Evolutionary conservation across 1,284 basidiomycete genomes (phyloP).

Genomic region (Leccinum angustisporum): DNA sequence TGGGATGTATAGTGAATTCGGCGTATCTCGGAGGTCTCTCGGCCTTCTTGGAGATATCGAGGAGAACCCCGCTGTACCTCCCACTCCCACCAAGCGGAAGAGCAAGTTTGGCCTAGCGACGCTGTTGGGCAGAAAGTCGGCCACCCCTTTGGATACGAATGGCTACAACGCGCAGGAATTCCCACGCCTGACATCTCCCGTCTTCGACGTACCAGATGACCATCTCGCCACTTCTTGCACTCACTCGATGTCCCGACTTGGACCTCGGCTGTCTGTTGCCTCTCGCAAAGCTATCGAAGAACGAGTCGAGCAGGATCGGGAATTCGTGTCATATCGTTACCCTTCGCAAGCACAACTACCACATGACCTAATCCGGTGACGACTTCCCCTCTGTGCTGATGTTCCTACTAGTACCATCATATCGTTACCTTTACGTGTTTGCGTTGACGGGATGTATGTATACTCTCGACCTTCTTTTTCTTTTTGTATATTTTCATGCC

Average conservation of each 20-base stretch:
- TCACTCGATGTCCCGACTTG: conserved; percentile 43
- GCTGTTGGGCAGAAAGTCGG: conserved; percentile 62
- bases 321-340: conserved; percentile 82
- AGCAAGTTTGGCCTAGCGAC: conserved; percentile 67
- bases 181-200: conserved; percentile 42
- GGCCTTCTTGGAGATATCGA: conserved; percentile 52
- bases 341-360: conserved; percentile 66
- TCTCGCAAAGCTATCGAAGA: conserved; percentile 71
- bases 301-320: conserved; percentile 74
- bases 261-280: conserved; percentile 56
- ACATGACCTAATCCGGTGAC: conserved; percentile 55
- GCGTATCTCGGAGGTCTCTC: conserved; percentile 58
- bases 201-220: conserved; percentile 46
- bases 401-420: conserved; percentile 9
- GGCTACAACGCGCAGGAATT: conserved; percentile 41
- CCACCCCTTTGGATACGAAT: conserved; percentile 41
- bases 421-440: conserved; percentile 7
- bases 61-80: conserved; percentile 37
- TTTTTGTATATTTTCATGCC: conserved; percentile 24
- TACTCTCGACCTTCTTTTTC: conserved; percentile 7
- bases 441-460: conserved; percentile 7
- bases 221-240: conserved; percentile 40
- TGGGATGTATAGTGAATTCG: conserved; percentile 64
- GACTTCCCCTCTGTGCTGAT: background rate
- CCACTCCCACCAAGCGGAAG: conserved; percentile 55